Conservation (phyloP, 1,284 basidiomycete species). For the Cryptococcus sp. region DNA sequence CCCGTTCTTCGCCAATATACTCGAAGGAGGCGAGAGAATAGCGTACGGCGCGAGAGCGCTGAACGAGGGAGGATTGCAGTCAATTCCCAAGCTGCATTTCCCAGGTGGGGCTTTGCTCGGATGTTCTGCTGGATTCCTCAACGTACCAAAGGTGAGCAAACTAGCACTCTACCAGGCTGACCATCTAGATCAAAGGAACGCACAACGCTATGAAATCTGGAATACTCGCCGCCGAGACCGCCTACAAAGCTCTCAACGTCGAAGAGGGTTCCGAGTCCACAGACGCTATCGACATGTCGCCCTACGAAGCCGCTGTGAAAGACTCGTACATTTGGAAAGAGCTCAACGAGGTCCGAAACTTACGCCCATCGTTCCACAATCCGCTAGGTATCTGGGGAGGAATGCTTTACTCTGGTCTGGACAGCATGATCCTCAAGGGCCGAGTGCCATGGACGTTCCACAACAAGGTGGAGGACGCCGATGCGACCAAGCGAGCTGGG, state of each 20-base stretch:
- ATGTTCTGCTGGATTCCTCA: slow-evolving; percentile 93
- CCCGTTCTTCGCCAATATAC: slow-evolving; percentile 76
- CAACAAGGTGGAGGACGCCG: slow-evolving; percentile 64
- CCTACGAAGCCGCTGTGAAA: slow-evolving; percentile 68
- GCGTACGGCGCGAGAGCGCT: slow-evolving; percentile 88
- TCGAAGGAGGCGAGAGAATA: slow-evolving; percentile 71
- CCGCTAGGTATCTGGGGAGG: slow-evolving; percentile 82
- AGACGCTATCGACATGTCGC: slow-evolving; percentile 61
- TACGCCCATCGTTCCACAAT: slow-evolving; percentile 87
- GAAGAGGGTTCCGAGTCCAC: slow-evolving; percentile 18
- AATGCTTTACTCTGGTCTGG: slow-evolving; percentile 82
- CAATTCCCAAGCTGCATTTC: slow-evolving; percentile 85
- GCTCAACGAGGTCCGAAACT: slow-evolving; percentile 84
- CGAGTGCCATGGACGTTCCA: slow-evolving; percentile 88
- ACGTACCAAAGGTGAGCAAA: slow-evolving; percentile 66
- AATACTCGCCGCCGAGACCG: slow-evolving; percentile 90
- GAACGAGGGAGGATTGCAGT: slow-evolving; percentile 93
- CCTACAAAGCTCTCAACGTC: slow-evolving; percentile 59
- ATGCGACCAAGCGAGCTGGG: slow-evolving; percentile 63
- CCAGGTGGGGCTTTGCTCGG: slow-evolving; percentile 93
- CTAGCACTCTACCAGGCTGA: background rate
- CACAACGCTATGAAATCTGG: slow-evolving; percentile 99
- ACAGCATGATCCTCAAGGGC: slow-evolving; percentile 79
- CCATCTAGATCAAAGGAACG: slow-evolving; percentile 83
- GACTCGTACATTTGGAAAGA: slow-evolving; percentile 84